phyloP scores from a whole-genome alignment of 75 land plant genomes.

The Larix kaempferi region DNA sequence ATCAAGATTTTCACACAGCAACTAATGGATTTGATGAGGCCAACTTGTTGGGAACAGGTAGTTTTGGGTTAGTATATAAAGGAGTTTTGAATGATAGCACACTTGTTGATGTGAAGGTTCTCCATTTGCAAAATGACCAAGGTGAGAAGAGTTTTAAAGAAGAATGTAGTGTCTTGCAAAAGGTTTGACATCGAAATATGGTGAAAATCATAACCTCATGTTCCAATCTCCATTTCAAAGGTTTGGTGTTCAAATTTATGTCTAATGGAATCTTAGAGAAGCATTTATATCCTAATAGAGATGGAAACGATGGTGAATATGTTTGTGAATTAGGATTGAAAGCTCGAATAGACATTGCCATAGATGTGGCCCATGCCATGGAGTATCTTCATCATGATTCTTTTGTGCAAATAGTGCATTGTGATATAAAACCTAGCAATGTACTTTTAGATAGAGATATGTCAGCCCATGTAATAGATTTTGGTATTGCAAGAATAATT shows the following conservation, averaged over 20 bases:
- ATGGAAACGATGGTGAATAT: background rate
- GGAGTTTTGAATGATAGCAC: constrained; percentile 14
- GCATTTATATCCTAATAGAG: constrained; percentile 5
- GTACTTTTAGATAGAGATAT: constrained; percentile 34
- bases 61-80: constrained; percentile 24
- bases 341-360: constrained; percentile 10
- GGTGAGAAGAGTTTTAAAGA: background rate
- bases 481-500: constrained; percentile 24
- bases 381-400: constrained; percentile 35
- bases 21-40: background rate
- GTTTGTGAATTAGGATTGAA: background rate
- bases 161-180: constrained; percentile 20
- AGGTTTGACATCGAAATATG: constrained; percentile 22
- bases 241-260: constrained; percentile 9
- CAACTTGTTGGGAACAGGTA: constrained; percentile 22
- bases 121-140: constrained; percentile 8
- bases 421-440: constrained; percentile 48
- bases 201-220: constrained; percentile 31
- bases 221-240: constrained; percentile 22
- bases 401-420: constrained; percentile 21
- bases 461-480: constrained; percentile 30
- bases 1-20: background rate
- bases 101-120: constrained; percentile 31
- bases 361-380: constrained; percentile 26
- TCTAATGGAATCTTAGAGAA: constrained; percentile 22